Evolutionary conservation across 495 filamentous ascomycete species (phyloP), one percentile per base, ranked within the genome.

Genomic region (Copromyces sp.): DNA sequence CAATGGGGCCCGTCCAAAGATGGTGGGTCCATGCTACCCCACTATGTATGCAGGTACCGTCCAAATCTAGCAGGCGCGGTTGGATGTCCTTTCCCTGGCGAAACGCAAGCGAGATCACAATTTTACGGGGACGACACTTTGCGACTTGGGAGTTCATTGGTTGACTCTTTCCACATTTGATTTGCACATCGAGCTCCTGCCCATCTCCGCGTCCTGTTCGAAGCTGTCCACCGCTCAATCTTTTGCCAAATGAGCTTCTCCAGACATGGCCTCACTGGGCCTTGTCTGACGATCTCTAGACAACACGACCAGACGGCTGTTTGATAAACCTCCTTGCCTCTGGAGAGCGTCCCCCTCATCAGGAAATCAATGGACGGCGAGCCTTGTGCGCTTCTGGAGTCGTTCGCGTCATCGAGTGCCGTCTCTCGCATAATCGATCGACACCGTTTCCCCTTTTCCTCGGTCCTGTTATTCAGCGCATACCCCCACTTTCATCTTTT

Each of bases 21-120:
- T 61, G 24, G 24, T 35, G 53, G 53, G 24, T 61, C 53, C 6
- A 32, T 16, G 53, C 3, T 61, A 61, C 53, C 53, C 53, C 53
- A 61, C 53, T 35, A 35, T 61, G 24, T 24, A 76, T 76, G 75
- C 75, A 76, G 75, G 75, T 74, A 76, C 75, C 69, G 42, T 42
- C 47, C n/a, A 35, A 44, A 37, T 61, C 11, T 61, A 16, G 24
- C 12, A 61, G 47, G 53, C 24, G 24, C 40, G 35, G 20, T 37
- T 70, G 44, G 69, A 72, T 68, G 69, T 41, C 39, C 9, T 42
- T n/a, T 44, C 38, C 39, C 20, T 59, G 44, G 41, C 44, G 68
- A 73, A 65, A 73, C 44, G 47, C 69, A 73, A 73, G 72, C 72
- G 72, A 73, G 47, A 73, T 73, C 72, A 71, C 53, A 41, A 35